Evolutionary conservation across 2,329 filamentous ascomycete genomes (phyloP).

Genomic region (Dothidotthia symphoricarpi): DNA sequence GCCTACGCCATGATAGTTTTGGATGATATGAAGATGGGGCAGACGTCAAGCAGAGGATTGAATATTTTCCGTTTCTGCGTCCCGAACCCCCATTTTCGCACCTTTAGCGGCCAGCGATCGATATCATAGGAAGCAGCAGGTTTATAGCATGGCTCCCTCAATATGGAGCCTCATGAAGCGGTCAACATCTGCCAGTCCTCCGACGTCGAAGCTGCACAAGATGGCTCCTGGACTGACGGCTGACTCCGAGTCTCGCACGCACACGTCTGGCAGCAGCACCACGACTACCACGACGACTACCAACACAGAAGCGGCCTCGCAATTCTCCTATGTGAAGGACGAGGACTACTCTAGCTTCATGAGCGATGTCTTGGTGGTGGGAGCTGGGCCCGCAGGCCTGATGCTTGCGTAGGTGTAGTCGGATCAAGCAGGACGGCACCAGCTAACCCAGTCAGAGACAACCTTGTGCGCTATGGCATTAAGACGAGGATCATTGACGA

Average conservation of each 20-base stretch:
- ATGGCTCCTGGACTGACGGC: conserved; percentile 35
- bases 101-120: conserved; percentile 14
- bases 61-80: conserved; percentile 16
- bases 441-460: conserved; percentile 42
- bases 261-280: no score
- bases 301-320: conserved; percentile 21
- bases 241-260: conserved; percentile 26
- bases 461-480: conserved; percentile 65
- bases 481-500: conserved; percentile 67
- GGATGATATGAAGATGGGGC: conserved; percentile 28
- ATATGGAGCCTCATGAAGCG: conserved; percentile 40
- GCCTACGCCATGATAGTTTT: conserved; percentile 9
- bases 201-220: conserved; percentile 31
- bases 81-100: conserved; percentile 33
- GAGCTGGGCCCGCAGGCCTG: conserved; percentile 45
- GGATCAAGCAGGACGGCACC: not conserved
- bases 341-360: conserved; percentile 35
- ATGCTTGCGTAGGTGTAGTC: conserved; percentile 43
- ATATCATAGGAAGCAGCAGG: conserved; percentile 4
- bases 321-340: conserved; percentile 15
- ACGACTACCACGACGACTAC: conserved; percentile 9
- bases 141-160: conserved; percentile 35
- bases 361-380: conserved; percentile 44
- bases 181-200: conserved; percentile 23
- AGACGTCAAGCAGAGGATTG: conserved; percentile 20